These are phyloP conservation scores for Citrus glauca DNA, from an alignment of 345 rosid genomes.

Conservation along the genomic window DNA sequence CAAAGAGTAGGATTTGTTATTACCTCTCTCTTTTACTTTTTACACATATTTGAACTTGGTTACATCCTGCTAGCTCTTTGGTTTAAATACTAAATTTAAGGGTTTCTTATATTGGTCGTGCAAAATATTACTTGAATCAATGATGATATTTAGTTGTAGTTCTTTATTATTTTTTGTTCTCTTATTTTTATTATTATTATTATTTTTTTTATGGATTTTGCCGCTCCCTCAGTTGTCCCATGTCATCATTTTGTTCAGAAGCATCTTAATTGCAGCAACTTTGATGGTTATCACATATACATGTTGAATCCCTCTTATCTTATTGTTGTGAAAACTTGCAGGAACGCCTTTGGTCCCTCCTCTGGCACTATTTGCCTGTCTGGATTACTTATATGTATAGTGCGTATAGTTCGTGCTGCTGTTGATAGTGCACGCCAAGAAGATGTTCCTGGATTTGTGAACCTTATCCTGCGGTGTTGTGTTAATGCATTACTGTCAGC, in stretches of 20 bases:
- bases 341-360: slow-evolving; percentile 88
- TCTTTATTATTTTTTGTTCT: background rate
- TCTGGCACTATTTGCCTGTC: slow-evolving; percentile 87
- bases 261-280: background rate
- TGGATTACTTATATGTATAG: slow-evolving; percentile 64
- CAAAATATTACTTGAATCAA: background rate
- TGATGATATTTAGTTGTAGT: background rate
- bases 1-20: background rate
- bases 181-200: no score
- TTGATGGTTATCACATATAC: background rate
- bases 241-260: background rate
- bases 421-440: slow-evolving; percentile 82
- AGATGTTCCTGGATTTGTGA: slow-evolving; percentile 63
- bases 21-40: background rate
- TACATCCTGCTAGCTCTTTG: background rate
- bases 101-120: background rate
- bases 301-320: background rate
- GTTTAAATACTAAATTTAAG: background rate
- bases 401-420: slow-evolving; percentile 74
- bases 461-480: slow-evolving; percentile 55
- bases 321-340: slow-evolving; percentile 29
- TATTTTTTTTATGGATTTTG: background rate
- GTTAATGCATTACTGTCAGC: slow-evolving; percentile 56
- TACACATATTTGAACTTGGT: background rate
- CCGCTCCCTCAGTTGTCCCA: background rate